Evolutionary conservation across 1,284 basidiomycete genomes (phyloP), one percentile per base, ranked within the genome.

Genomic region (Malassezia vespertilionis): DNA sequence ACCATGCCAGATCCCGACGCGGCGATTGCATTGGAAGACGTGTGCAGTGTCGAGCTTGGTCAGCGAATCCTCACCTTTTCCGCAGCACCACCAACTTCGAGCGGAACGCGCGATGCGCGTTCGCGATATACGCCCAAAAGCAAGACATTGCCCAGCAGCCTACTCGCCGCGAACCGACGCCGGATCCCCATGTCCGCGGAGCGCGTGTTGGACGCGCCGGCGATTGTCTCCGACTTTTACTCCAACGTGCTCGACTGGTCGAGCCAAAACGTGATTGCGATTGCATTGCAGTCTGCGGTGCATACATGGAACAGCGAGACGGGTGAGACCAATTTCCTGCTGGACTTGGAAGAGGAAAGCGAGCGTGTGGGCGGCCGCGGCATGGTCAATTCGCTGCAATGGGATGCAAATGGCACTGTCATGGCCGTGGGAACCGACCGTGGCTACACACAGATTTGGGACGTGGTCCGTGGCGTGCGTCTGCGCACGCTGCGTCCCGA

Each of bases 191-290:
- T 81, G 0, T 82, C 80, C 52, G 88, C 83, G 0, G 86, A 93
- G 61, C 79, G 87, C 20, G 87, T 95, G 2, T 77, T 99, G 10
- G 93, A 97, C 63, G 93, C 93, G 0, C 89, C 90, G 0, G 87
- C 86, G 1, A 84, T 95, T 75, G 79, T 84, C 32, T 88, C 96
- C 60, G 93, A 99, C 72, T 97, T 93, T 72, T 97, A 99, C 71
- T 80, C 95, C 62, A 97, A 97, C 71, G 76, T 97, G 27, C 73
- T 96, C 46, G 79, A 83, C 33, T 99, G 91, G 91, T 84, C 83
- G 28, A 77, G 77, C 24, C 79, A 80, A 49, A 96, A 97, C 72
- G 75, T 82, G 26, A 53, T 69, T 14, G 67, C 67, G 10, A 60
- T 69, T 12, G 65, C 61, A 3, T 42, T 69, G 43, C 57, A 59